Conservation (phyloP, 2,329 filamentous ascomycete species). For the Paracoccidioides brasiliensis region DNA sequence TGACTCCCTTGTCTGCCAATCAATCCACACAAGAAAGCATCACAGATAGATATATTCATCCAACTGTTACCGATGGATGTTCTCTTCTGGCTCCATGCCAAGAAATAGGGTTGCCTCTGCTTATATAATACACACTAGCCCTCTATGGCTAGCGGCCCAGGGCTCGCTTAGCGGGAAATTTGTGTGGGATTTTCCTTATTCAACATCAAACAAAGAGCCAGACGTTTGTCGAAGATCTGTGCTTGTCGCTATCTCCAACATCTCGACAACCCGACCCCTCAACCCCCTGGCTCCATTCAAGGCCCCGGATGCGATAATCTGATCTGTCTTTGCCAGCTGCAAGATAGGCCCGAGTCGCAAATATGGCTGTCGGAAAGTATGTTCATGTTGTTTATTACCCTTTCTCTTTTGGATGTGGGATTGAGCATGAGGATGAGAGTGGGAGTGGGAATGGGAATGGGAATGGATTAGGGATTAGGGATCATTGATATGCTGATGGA, state of each 20-base stretch:
- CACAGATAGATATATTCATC: no score
- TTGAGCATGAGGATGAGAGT: not conserved
- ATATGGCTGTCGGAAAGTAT: slow-evolving; percentile 74
- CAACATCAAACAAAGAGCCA: slow-evolving; percentile 23
- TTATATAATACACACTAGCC: slow-evolving; percentile 8
- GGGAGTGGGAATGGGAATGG: no score
- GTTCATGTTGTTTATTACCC: slow-evolving; percentile 18
- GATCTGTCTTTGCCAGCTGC: slow-evolving; percentile 29
- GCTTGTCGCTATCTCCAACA: no score
- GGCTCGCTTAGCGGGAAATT: slow-evolving; percentile 33
- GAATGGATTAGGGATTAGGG: not conserved
- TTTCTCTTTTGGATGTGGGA: slow-evolving; percentile 4
- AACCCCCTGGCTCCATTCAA: slow-evolving; percentile 22
- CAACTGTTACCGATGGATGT: no score
- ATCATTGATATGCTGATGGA: slow-evolving; percentile 1
- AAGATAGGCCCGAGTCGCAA: slow-evolving; percentile 44
- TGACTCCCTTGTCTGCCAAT: no score
- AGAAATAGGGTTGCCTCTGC: not conserved
- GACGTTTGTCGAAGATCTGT: slow-evolving; percentile 12
- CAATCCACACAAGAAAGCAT: no score
- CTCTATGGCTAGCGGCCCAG: slow-evolving; percentile 7
- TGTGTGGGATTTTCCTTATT: slow-evolving; percentile 33
- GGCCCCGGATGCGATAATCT: slow-evolving; percentile 29
- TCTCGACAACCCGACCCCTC: slow-evolving; percentile 15
- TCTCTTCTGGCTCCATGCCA: no score